A percentile compares a stretch with the other conserved stretches of the same genome.
phyloP scores from a whole-genome alignment of 345 rosid genomes.

The Aquilaria yunnanensis region DNA sequence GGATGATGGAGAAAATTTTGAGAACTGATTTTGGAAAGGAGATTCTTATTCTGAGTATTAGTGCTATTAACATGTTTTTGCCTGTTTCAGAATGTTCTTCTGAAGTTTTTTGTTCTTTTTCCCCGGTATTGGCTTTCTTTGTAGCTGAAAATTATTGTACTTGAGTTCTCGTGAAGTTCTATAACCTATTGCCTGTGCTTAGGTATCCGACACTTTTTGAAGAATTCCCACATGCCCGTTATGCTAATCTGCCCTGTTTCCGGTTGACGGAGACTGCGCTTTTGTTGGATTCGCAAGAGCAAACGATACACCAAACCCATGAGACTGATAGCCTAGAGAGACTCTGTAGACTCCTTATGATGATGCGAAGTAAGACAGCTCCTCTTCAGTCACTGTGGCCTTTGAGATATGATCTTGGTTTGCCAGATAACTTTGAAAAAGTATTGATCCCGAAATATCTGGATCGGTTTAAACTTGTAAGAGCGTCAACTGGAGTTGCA shows the following conservation, averaged over 20 bases:
- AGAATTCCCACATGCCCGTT: constrained; percentile 82
- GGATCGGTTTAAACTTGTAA: constrained; percentile 55
- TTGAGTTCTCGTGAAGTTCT: too few species aligned
- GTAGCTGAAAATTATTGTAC: too few species aligned
- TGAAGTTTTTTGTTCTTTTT: too few species aligned
- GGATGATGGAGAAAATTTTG: background rate
- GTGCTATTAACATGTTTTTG: too few species aligned
- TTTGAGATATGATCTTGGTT: constrained; percentile 83
- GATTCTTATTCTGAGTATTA: too few species aligned
- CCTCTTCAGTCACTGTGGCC: constrained; percentile 66
- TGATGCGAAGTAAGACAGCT: constrained; percentile 61
- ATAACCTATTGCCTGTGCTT: background rate
- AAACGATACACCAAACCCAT: constrained; percentile 48
- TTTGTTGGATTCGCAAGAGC: constrained; percentile 74
- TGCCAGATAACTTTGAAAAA: constrained; percentile 73
- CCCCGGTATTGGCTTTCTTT: too few species aligned
- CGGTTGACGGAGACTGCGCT: constrained; percentile 77
- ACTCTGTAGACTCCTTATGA: constrained; percentile 79
- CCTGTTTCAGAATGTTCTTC: too few species aligned
- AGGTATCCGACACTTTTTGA: constrained; percentile 93
- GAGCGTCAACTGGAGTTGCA: constrained; percentile 44
- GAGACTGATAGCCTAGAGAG: constrained; percentile 77
- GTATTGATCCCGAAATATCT: constrained; percentile 54
- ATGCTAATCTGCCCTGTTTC: constrained; percentile 81
- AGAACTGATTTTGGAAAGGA: background rate